Base-by-base conservation (phyloP, 164 flowering plant genomes). In the Magnolia changhungtana region DNA sequence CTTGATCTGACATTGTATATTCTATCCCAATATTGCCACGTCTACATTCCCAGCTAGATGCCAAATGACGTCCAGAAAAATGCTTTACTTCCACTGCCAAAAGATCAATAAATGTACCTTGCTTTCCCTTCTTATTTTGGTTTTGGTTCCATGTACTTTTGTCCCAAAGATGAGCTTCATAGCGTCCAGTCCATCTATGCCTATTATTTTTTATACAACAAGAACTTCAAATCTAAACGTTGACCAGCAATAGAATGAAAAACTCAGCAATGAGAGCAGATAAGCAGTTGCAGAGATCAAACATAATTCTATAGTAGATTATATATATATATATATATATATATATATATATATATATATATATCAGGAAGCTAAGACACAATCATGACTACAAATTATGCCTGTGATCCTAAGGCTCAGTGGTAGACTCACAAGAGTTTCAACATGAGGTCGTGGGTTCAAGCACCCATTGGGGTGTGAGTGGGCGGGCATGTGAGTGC, bases 131-230 rank as follows among this genome's bases (percentile, higher is more conserved):
- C 88, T 96, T 96, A 79, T 96, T 96, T 83, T 96, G 99, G 76
- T 94, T 96, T 81, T 92, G 94, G 81, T 96, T 96, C 99, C 99
- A 96, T 11, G 98, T 92, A 83, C 89, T 92, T 84, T 96, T 96
- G 81, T 96, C 99, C 99, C 99, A 96, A 79, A 96, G 98, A 76
- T 96, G 99, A 80, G 99, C 99, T 86, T 96, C 99, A 83, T 94
- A 96, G 27, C 99, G 97, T 68, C 99, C 99, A 61, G 99, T 96
- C 99, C 99, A 96, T 80, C 99, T 87, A 86, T 96, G 99, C 89
- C 99, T 96, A 74, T 66, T 64, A 55, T 75, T 63, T 61, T 50
- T 75, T 66, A 23, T 64, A 45, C 37, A 73, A n/a, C 52, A 16
- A 31, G 27, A 19, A 20, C 31, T 7, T 74, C 63, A 55, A 45